Conservation (phyloP, 2,329 filamentous ascomycete genomes). For the Achaetomium macrosporum region DNA sequence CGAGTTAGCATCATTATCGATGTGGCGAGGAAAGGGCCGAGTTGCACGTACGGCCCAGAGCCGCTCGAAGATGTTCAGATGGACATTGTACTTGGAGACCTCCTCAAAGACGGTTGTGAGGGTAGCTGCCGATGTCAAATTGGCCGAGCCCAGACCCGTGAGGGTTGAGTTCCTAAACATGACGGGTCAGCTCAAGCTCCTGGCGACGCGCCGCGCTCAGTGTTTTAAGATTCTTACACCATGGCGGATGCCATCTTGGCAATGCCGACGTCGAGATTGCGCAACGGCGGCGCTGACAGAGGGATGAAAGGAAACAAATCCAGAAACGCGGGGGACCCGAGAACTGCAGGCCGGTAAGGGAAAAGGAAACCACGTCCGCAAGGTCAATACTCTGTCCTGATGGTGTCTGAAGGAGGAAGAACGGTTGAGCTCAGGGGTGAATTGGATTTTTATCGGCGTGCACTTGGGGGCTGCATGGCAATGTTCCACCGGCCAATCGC, state of each 20-base stretch:
- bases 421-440: constrained; percentile 17
- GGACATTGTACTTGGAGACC: constrained; percentile 68
- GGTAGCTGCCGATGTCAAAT: constrained; percentile 30
- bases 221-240: constrained; percentile 14
- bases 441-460: constrained; percentile 21
- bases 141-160: constrained; percentile 36
- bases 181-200: constrained; percentile 8
- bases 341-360: constrained; percentile 1
- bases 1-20: constrained; percentile 15
- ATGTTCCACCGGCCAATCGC: constrained; percentile 5
- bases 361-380: constrained; percentile 9
- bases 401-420: constrained; percentile 9
- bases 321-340: not conserved
- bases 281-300: not conserved
- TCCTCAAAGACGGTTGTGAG: constrained; percentile 57
- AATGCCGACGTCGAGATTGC: not conserved
- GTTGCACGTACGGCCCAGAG: constrained; percentile 67
- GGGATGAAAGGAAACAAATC: constrained; percentile 7
- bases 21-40: constrained; percentile 1
- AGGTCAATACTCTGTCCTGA: constrained; percentile 12
- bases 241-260: constrained; percentile 31
- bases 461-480: constrained; percentile 5
- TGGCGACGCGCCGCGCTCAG: not conserved
- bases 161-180: constrained; percentile 42
- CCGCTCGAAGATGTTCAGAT: constrained; percentile 79